Percentiles rank a stretch among this genome's conserved stretches.
These are phyloP conservation scores for Stereocaulon alpinum DNA, from an alignment of 495 filamentous ascomycete genomes.

Conservation along the genomic window DNA sequence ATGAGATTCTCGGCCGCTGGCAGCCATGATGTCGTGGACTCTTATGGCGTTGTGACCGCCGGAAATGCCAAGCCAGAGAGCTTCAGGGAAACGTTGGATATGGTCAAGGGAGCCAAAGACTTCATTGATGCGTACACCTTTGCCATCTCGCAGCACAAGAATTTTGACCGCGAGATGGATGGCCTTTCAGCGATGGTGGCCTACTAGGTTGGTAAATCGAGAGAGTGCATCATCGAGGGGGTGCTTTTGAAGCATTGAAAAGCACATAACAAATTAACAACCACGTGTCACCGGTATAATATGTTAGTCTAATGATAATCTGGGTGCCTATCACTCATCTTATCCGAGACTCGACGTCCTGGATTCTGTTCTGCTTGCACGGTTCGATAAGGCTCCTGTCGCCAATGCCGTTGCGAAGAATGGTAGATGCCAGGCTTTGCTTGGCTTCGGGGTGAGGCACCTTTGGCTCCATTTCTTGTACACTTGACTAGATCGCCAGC, in stretches of 20 bases:
- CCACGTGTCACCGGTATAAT: too few species aligned
- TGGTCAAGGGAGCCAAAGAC: slow-evolving; percentile 51
- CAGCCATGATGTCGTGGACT: slow-evolving; percentile 45
- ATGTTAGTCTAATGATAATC: too few species aligned
- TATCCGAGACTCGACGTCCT: too few species aligned
- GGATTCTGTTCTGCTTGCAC: too few species aligned
- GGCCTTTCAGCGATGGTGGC: slow-evolving; percentile 36
- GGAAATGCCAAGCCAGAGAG: slow-evolving; percentile 39
- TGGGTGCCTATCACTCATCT: too few species aligned
- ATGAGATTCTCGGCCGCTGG: slow-evolving; percentile 36
- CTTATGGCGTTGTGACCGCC: slow-evolving; percentile 62
- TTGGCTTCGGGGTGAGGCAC: too few species aligned
- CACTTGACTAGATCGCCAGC: too few species aligned
- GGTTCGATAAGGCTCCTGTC: too few species aligned
- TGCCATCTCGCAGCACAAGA: slow-evolving; percentile 56
- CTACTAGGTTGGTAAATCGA: background rate
- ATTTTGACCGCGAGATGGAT: slow-evolving; percentile 62
- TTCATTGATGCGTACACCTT: slow-evolving; percentile 58
- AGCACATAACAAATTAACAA: background rate
- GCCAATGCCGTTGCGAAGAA: too few species aligned
- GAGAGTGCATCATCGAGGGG: background rate
- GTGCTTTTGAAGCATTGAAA: background rate
- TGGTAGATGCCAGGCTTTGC: too few species aligned
- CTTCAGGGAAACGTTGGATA: slow-evolving; percentile 44
- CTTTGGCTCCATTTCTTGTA: too few species aligned